These are phyloP conservation scores for Pestalotiopsis sp. DNA, from an alignment of 2,329 filamentous ascomycete species.

Conservation along the genomic window DNA sequence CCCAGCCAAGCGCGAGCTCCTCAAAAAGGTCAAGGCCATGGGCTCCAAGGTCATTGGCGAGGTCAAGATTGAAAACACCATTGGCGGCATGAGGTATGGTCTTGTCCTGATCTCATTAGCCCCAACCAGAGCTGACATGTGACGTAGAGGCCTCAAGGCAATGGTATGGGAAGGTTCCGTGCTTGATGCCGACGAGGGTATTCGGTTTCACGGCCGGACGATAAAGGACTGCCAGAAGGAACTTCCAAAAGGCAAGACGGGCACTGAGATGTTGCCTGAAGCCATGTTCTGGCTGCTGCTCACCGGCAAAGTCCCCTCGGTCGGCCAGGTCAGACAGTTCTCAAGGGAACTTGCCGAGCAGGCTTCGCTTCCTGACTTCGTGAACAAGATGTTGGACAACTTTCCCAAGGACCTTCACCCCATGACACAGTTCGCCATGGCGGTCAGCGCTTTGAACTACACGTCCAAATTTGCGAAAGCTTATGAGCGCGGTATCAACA, in stretches of 20 bases:
- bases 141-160: slow-evolving; percentile 74
- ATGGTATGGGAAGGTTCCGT: slow-evolving; percentile 99
- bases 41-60: slow-evolving; percentile 83
- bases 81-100: slow-evolving; percentile 83
- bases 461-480: slow-evolving; percentile 91
- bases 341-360: slow-evolving; percentile 88
- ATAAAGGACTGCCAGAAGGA: slow-evolving; percentile 97
- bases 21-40: slow-evolving; percentile 91
- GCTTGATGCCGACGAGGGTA: slow-evolving; percentile 93
- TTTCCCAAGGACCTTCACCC: slow-evolving; percentile 92
- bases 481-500: slow-evolving; percentile 88
- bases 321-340: slow-evolving; percentile 77
- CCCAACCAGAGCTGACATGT: slow-evolving; percentile 20
- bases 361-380: slow-evolving; percentile 78
- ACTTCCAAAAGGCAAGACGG: slow-evolving; percentile 87
- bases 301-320: slow-evolving; percentile 87
- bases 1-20: slow-evolving; percentile 87
- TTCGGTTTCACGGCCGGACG: slow-evolving; percentile 95
- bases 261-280: slow-evolving; percentile 97
- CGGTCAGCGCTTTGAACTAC: slow-evolving; percentile 94
- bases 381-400: slow-evolving; percentile 84
- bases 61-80: slow-evolving; percentile 89
- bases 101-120: not conserved
- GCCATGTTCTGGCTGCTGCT: slow-evolving; percentile 99
- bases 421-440: slow-evolving; percentile 97